A percentile compares a stretch with the other conserved stretches of the same genome.
These are phyloP conservation scores for Hemisphaericaspora nanyangensis DNA, from an alignment of 805 yeast species.

Conservation along the genomic window DNA sequence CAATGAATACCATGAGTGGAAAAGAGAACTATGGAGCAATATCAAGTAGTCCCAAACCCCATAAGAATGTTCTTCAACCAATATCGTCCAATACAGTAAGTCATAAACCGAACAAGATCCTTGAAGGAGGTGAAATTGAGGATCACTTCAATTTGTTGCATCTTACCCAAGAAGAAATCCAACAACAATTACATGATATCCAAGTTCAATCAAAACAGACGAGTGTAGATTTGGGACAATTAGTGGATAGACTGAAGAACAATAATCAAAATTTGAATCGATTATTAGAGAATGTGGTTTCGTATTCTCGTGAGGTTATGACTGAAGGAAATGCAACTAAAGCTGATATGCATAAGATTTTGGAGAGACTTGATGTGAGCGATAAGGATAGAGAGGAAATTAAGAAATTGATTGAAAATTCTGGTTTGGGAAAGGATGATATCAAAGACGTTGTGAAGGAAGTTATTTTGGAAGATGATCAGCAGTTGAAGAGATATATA, in stretches of 20 bases:
- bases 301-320: conserved; percentile 31
- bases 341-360: conserved; percentile 21
- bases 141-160: conserved; percentile 31
- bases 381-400: not conserved
- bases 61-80: conserved; percentile 18
- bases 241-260: conserved; percentile 37
- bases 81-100: conserved; percentile 24
- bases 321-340: conserved; percentile 35
- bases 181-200: conserved; percentile 24
- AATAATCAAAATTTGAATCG: conserved; percentile 36
- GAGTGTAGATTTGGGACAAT: conserved; percentile 30
- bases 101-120: not conserved
- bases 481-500: not conserved
- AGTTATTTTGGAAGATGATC: conserved; percentile 2
- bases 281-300: conserved; percentile 29
- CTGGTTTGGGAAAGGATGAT: not conserved
- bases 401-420: not conserved
- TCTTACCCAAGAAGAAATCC: conserved; percentile 22
- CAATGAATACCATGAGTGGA: conserved; percentile 1
- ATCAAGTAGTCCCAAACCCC: not conserved
- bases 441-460: not conserved
- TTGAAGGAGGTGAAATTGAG: conserved; percentile 13
- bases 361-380: conserved; percentile 14
- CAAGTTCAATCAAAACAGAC: conserved; percentile 35
- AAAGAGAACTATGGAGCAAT: conserved; percentile 7